These are phyloP conservation scores for Cytospora mali DNA, from an alignment of 2,329 filamentous ascomycete species.

Conservation along the genomic window DNA sequence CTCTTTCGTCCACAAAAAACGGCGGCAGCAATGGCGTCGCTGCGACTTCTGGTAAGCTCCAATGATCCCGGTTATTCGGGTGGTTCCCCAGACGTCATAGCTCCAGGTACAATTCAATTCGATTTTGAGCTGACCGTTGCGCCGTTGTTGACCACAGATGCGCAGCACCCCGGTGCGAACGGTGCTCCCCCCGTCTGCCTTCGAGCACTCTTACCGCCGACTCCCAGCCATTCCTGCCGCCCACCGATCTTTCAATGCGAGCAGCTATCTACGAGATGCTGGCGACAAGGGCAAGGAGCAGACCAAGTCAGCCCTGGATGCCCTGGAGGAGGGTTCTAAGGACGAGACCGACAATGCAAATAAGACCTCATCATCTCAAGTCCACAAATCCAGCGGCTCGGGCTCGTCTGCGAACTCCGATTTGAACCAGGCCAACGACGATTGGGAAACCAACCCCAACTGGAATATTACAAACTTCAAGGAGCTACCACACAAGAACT, in stretches of 20 bases:
- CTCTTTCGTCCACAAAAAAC: not conserved
- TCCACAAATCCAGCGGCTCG: constrained; percentile 34
- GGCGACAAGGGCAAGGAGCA: constrained; percentile 6
- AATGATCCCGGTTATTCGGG: not conserved
- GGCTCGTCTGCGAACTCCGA: constrained; percentile 32
- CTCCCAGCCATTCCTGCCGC: constrained; percentile 25
- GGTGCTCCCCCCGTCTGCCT: constrained; percentile 12
- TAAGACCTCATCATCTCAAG: constrained; percentile 23
- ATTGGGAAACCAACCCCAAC: constrained; percentile 78
- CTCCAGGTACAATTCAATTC: not conserved
- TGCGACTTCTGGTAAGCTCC: constrained; percentile 28
- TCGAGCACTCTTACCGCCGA: constrained; percentile 23
- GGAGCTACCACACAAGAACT: constrained; percentile 75
- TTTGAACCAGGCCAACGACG: constrained; percentile 37
- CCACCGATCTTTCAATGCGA: constrained; percentile 22
- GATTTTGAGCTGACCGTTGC: constrained; percentile 15
- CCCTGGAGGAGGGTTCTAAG: constrained; percentile 6
- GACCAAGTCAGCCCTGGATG: constrained; percentile 8
- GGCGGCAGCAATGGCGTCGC: constrained; percentile 28
- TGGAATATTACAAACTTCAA: constrained; percentile 73
- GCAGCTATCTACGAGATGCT: constrained; percentile 15
- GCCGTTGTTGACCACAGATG: constrained; percentile 9
- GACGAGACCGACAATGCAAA: constrained; percentile 9
- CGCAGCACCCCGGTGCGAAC: constrained; percentile 22
- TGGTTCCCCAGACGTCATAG: constrained; percentile 20